These are phyloP conservation scores for Pseudocercospora pini-densiflorae DNA, from an alignment of 2,329 filamentous ascomycete genomes.

Conservation along the genomic window DNA sequence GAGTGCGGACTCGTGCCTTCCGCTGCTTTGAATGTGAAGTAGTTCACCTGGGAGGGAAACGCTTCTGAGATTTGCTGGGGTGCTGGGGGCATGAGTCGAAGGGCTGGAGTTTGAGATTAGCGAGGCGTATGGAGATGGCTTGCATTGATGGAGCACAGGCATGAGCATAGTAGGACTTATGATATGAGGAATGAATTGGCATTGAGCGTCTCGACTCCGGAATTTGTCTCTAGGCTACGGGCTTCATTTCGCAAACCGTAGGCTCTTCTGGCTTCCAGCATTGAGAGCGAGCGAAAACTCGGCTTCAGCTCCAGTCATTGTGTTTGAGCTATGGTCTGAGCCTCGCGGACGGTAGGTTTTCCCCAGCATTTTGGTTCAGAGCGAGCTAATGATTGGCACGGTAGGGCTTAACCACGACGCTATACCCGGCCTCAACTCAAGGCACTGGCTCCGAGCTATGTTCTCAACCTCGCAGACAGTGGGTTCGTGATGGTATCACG, in stretches of 20 bases:
- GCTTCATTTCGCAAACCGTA: background rate
- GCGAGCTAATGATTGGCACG: no score
- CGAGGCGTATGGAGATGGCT: background rate
- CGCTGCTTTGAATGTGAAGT: conserved; percentile 65
- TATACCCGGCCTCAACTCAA: no score
- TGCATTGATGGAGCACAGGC: background rate
- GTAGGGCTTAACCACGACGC: no score
- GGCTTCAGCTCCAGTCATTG: background rate
- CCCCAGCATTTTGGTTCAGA: no score
- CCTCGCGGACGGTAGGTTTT: background rate
- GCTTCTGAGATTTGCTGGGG: background rate
- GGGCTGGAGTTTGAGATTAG: background rate
- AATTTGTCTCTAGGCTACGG: background rate
- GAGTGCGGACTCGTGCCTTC: conserved; percentile 90
- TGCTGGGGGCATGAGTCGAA: background rate
- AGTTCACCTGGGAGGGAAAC: background rate
- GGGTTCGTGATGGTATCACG: no score
- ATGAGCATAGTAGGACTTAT: background rate
- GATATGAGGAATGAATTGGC: background rate
- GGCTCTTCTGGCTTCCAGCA: background rate
- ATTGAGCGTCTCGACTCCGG: background rate
- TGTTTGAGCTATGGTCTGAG: background rate
- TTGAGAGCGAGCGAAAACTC: background rate
- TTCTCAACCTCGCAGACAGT: no score
- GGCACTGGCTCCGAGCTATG: no score